These are phyloP conservation scores for Fusarium nodosum DNA, from an alignment of 2,329 filamentous ascomycete species.

Conservation along the genomic window DNA sequence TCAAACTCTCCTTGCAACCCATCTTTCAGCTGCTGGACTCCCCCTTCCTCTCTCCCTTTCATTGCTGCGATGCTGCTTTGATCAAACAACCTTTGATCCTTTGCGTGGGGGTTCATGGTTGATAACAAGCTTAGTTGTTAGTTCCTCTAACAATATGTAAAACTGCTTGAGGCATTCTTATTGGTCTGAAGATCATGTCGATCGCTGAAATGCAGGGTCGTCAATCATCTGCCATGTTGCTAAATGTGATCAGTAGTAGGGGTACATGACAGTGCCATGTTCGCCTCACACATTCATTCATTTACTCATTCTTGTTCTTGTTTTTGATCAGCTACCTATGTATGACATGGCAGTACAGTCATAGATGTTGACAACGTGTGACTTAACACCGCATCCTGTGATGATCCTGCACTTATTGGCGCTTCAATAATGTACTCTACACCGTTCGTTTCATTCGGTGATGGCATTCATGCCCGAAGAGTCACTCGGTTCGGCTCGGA, in stretches of 20 bases:
- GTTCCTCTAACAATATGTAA: neutral
- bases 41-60: neutral
- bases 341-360: conserved; percentile 2
- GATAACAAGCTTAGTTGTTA: neutral
- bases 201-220: conserved; percentile 3
- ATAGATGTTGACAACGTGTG: conserved; percentile 9
- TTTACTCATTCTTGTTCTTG: conserved; percentile 1
- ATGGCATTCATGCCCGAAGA: conserved; percentile 10
- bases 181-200: conserved; percentile 15
- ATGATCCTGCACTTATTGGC: neutral
- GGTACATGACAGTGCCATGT: neutral
- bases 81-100: conserved; percentile 12
- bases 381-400: neutral
- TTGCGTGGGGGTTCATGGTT: conserved; percentile 4
- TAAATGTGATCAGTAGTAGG: neutral
- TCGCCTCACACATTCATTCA: conserved; percentile 3
- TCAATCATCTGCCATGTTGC: conserved; percentile 8
- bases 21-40: neutral
- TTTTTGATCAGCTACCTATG: conserved; percentile 1
- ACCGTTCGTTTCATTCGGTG: conserved; percentile 13
- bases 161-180: conserved; percentile 1
- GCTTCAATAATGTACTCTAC: neutral
- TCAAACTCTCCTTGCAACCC: neutral
- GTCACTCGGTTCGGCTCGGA: conserved; percentile 39
- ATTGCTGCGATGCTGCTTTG: conserved; percentile 8